Conservation (phyloP, 1,139 yeast species). For the Cylindricascospora bacillispora region DNA sequence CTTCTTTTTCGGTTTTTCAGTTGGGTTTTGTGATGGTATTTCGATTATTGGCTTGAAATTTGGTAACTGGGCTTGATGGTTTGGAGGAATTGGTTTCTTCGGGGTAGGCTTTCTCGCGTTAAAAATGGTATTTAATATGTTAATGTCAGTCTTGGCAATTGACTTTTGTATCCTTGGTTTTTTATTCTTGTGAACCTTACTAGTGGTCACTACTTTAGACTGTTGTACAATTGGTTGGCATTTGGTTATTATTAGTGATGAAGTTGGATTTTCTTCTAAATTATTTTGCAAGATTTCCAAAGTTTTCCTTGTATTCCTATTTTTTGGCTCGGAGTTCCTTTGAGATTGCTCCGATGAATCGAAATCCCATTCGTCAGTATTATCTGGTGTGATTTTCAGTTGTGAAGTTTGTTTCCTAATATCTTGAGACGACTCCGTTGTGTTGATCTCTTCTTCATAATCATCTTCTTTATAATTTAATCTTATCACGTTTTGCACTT, state of each 20-base stretch:
- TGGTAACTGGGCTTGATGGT: conserved; percentile 10
- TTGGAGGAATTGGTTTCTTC: conserved; percentile 2
- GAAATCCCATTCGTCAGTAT: conserved; percentile 13
- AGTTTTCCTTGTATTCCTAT: no score
- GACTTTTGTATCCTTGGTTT: conserved; percentile 4
- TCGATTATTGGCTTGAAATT: conserved; percentile 11
- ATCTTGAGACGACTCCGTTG: no score
- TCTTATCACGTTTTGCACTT: conserved; percentile 12
- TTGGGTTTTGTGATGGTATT: conserved; percentile 10
- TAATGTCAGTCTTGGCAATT: conserved; percentile 8
- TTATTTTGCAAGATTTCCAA: no score
- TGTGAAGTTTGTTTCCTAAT: no score
- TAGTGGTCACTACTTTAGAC: no score
- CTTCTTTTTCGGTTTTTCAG: neutral
- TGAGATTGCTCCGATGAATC: no score
- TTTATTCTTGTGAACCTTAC: no score
- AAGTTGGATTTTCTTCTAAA: no score
- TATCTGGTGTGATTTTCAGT: no score
- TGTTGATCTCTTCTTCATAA: conserved; percentile 3
- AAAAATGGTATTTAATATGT: conserved; percentile 14
- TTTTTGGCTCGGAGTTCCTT: no score
- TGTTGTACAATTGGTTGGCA: no score
- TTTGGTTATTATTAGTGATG: no score
- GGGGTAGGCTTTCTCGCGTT: conserved; percentile 1
- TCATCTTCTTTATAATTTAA: conserved; percentile 10